Percentiles rank a stretch among this genome's conserved stretches.
These are phyloP conservation scores for Phoma sp. DNA, from an alignment of 2,329 filamentous ascomycete genomes.

Conservation along the genomic window DNA sequence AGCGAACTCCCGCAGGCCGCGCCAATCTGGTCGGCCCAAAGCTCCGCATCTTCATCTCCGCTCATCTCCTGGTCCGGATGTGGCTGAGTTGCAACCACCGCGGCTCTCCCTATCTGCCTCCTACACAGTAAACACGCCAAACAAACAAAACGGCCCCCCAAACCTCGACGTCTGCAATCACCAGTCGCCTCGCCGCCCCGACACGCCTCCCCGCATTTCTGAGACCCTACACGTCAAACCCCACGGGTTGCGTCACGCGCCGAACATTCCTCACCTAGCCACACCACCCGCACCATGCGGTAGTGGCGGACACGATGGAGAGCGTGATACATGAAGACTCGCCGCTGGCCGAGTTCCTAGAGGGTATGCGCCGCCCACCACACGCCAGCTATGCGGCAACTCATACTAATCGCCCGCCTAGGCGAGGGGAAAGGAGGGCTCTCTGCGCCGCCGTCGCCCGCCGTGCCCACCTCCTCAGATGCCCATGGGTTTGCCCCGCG, in stretches of 20 bases:
- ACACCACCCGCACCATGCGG: conserved; percentile 40
- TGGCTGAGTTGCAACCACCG: conserved; percentile 23
- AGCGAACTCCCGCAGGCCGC: conserved; percentile 13
- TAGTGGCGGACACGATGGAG: conserved; percentile 69
- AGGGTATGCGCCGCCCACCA: conserved; percentile 65
- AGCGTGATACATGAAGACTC: conserved; percentile 85
- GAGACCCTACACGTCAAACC: neutral
- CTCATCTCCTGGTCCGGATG: conserved; percentile 28
- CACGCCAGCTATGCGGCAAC: neutral
- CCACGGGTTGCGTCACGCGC: conserved; percentile 19
- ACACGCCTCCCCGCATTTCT: conserved; percentile 11
- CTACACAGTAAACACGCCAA: neutral
- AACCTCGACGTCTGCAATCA: neutral
- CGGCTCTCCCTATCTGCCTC: conserved; percentile 20
- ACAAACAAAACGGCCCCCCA: neutral
- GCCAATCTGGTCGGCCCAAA: conserved; percentile 29
- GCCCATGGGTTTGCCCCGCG: conserved; percentile 58
- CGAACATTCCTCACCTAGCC: conserved; percentile 23
- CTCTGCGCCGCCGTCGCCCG: conserved; percentile 32
- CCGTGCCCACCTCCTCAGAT: conserved; percentile 25
- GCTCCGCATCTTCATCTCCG: conserved; percentile 23
- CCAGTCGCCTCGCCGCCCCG: conserved; percentile 8
- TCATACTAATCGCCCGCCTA: conserved; percentile 35
- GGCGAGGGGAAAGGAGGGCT: conserved; percentile 43
- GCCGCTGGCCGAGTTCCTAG: conserved; percentile 86